Percentiles rank a stretch among this genome's conserved stretches.
Evolutionary conservation across 2,329 filamentous ascomycete species (phyloP).

Genomic region (Fusarium sp.): DNA sequence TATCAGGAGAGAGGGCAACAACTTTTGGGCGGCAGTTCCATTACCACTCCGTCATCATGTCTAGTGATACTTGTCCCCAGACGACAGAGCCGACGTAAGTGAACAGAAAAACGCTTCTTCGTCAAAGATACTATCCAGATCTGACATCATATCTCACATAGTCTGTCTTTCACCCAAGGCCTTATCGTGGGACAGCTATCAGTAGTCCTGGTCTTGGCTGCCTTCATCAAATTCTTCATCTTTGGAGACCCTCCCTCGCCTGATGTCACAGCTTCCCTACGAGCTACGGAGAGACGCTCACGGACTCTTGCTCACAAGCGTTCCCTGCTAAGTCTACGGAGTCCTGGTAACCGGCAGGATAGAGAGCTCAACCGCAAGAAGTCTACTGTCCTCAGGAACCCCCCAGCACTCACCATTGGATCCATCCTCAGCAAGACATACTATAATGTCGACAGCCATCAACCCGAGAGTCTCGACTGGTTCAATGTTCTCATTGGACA

Average conservation of each 20-base stretch:
- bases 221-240: conserved; percentile 99
- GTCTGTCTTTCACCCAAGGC: conserved; percentile 91
- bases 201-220: conserved; percentile 88
- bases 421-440: conserved; percentile 97
- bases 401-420: conserved; percentile 85
- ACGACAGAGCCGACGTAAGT: conserved; percentile 59
- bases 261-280: conserved; percentile 80
- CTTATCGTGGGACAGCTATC: conserved; percentile 94
- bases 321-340: conserved; percentile 74
- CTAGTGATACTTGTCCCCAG: conserved; percentile 57
- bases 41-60: conserved; percentile 49
- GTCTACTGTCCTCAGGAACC: conserved; percentile 78
- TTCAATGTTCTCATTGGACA: conserved; percentile 98
- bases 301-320: conserved; percentile 81
- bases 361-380: conserved; percentile 71
- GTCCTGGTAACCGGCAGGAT: conserved; percentile 56
- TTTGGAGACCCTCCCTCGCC: conserved; percentile 92
- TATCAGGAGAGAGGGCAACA: neutral
- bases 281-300: conserved; percentile 79
- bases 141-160: conserved; percentile 51
- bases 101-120: conserved; percentile 15
- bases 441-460: conserved; percentile 95
- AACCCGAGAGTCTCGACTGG: conserved; percentile 97
- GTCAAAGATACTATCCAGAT: conserved; percentile 1
- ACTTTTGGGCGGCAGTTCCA: neutral